Base-by-base conservation (phyloP, 78 protist species). In the Dictyostelium firmibasis region DNA sequence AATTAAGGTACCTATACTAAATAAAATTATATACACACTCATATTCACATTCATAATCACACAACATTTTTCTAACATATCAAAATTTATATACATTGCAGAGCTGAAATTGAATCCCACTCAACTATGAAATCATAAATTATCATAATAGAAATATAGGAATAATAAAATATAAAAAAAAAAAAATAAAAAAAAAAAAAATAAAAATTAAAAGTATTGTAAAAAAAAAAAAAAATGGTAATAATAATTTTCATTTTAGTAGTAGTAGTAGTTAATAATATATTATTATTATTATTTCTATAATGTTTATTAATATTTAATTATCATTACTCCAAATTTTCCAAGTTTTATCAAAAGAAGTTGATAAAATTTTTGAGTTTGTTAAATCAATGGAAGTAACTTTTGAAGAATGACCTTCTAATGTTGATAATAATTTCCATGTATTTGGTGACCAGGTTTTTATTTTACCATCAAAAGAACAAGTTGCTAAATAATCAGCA, bases 321-420 rank as follows among this genome's bases (percentile, higher is more conserved):
- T 11, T 57, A 41, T 78, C 72, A 77, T 78, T 57, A 25, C 79
- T 33, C 96, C 96, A 92, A 16, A 92, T 25, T 27, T 92, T 92
- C 91, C 91, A 92, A 20, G 96, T 92, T 44, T 84, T 84, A 53
- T 92, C 96, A 74, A 92, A 83, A 2, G 96, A 92, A 47, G 91
- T 41, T 35, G 96, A 92, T 10, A 92, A 43, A 6, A 92, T 79
- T 77, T 83, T 84, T 10, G 85, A 43, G 53, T 81, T 84, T 62
- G 53, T 86, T 27, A 20, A 86, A 74, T 82, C 92, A 1, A 74
- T 62, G 16, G 79, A 77, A n/a, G 91, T 86, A 4, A 83, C 86
- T 43, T 62, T 85, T 25, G 83, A 75, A 25, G 88, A 75, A 75
- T 85, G 92, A 11, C 96, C 91, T 82, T 74, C 87, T 8, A 75